Evolutionary conservation across 2,329 filamentous ascomycete genomes (phyloP).

Genomic region (Beauveria caledonica): DNA sequence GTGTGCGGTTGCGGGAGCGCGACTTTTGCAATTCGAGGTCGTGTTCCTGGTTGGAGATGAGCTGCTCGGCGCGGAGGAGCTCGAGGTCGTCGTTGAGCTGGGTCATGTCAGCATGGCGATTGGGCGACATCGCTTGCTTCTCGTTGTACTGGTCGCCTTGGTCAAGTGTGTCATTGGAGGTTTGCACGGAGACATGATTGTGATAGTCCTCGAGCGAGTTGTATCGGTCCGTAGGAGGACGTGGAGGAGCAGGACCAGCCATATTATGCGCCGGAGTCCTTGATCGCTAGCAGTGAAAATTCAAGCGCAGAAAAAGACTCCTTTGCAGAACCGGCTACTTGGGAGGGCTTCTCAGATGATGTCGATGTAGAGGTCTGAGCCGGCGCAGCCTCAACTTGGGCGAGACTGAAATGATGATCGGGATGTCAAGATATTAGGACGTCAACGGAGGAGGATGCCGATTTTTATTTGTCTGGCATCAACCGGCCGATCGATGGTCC

Average conservation of each 20-base stretch:
- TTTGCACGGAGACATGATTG: constrained; percentile 18
- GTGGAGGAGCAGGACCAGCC: constrained; percentile 3
- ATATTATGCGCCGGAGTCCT: not conserved
- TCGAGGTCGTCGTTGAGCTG: constrained; percentile 42
- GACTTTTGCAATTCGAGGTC: constrained; percentile 19
- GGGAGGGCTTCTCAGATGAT: not conserved
- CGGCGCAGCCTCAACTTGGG: not conserved
- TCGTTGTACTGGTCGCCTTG: constrained; percentile 14
- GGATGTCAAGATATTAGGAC: not conserved
- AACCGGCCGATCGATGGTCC: not conserved
- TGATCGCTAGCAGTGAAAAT: not conserved
- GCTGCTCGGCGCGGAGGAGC: constrained; percentile 37
- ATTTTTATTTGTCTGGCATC: not conserved
- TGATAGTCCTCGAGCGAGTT: constrained; percentile 15
- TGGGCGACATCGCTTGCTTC: constrained; percentile 16
- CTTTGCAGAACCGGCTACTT: not conserved
- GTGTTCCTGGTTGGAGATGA: constrained; percentile 36
- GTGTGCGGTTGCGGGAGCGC: constrained; percentile 24
- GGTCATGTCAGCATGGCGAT: constrained; percentile 25
- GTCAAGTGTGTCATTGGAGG: constrained; percentile 23
- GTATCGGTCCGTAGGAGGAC: constrained; percentile 4
- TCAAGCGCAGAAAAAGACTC: not conserved
- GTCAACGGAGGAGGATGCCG: not conserved
- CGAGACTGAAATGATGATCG: not conserved
- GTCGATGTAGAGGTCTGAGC: not conserved